Evolutionary conservation across 1,284 basidiomycete genomes (phyloP).

Genomic region (Marasmius sp.): DNA sequence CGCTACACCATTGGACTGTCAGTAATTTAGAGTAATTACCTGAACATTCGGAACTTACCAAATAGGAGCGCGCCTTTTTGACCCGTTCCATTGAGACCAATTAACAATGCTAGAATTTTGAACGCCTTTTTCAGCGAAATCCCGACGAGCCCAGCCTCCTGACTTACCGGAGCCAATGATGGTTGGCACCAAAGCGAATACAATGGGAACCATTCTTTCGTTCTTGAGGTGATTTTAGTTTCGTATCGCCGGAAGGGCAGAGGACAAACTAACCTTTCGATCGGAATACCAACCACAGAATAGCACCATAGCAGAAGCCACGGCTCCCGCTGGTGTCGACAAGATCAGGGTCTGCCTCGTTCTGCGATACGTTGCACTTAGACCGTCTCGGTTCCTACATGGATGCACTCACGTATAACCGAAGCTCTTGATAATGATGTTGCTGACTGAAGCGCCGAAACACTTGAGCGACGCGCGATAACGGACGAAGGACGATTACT

Average conservation of each 20-base stretch:
- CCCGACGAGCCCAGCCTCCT: not conserved
- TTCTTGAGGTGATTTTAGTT: constrained; percentile 30
- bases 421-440: constrained; percentile 62
- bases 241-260: not conserved
- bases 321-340: constrained; percentile 56
- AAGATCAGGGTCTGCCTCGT: constrained; percentile 64
- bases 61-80: constrained; percentile 59
- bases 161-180: constrained; percentile 53
- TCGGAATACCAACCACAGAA: constrained; percentile 67
- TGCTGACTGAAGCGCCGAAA: constrained; percentile 43
- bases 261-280: constrained; percentile 40
- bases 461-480: not conserved
- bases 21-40: not conserved
- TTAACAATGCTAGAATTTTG: constrained; percentile 45
- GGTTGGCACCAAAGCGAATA: constrained; percentile 60
- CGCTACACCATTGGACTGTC: constrained; percentile 28
- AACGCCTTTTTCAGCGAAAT: not conserved
- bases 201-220: constrained; percentile 65
- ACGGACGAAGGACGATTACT: constrained; percentile 20
- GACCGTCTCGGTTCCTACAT: not conserved
- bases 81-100: constrained; percentile 50
- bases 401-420: constrained; percentile 49
- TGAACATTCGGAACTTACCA: constrained; percentile 33
- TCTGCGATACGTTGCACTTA: constrained; percentile 27
- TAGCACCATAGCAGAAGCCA: constrained; percentile 49